phyloP scores from a whole-genome alignment of 805 yeast species.

The Wickerhamiella parazyma region DNA sequence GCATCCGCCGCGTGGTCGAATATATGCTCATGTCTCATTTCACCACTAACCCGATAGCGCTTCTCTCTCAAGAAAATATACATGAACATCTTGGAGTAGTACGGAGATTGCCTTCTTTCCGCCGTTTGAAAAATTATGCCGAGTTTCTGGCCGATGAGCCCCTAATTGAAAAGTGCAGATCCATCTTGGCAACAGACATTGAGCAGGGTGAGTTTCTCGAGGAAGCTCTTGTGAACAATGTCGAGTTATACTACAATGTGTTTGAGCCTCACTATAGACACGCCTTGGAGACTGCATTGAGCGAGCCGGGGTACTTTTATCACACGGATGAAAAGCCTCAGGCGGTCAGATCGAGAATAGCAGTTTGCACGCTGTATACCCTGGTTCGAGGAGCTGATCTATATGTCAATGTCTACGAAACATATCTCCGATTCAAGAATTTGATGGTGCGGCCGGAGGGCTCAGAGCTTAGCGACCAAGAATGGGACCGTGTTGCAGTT shows the following conservation, averaged over 20 bases:
- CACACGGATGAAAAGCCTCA: neutral
- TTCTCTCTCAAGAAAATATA: slow-evolving; percentile 9
- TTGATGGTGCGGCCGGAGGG: slow-evolving; percentile 8
- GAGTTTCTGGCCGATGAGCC: neutral
- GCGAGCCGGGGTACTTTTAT: slow-evolving; percentile 28
- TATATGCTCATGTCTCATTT: slow-evolving; percentile 27
- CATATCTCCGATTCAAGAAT: slow-evolving; percentile 45
- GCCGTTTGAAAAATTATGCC: neutral
- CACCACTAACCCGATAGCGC: slow-evolving; percentile 27
- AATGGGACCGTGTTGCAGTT: slow-evolving; percentile 50
- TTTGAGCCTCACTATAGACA: slow-evolving; percentile 36
- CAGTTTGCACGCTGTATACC: slow-evolving; percentile 44
- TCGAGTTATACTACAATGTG: slow-evolving; percentile 25
- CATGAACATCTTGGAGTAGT: slow-evolving; percentile 9
- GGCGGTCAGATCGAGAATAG: slow-evolving; percentile 28
- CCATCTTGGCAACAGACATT: neutral
- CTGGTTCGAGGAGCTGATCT: slow-evolving; percentile 70
- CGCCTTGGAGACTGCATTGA: slow-evolving; percentile 29
- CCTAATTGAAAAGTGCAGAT: neutral
- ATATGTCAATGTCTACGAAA: slow-evolving; percentile 52
- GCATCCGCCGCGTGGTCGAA: slow-evolving; percentile 18
- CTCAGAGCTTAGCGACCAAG: slow-evolving; percentile 24
- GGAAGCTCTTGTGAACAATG: slow-evolving; percentile 27
- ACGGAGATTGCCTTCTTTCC: slow-evolving; percentile 28
- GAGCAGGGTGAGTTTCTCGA: neutral